Base-by-base conservation (phyloP, 2,329 filamentous ascomycete species). In the Pseudogymnoascus sp. region DNA sequence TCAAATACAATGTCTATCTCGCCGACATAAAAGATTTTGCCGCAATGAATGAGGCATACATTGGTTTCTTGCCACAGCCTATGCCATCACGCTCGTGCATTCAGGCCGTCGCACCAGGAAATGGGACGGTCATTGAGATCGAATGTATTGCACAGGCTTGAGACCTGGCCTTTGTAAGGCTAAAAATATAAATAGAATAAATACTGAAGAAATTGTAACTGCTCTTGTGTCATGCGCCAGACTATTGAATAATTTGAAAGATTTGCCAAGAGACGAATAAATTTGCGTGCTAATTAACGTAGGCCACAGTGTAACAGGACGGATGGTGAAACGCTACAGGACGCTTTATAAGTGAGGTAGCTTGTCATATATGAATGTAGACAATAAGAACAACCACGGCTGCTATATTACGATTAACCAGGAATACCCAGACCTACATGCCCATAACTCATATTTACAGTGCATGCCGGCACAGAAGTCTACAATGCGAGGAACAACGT, bases 81-180 rank as follows among this genome's bases (percentile, higher is more conserved):
- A 77, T 76, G 75, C 76, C 76, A 16, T 75, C 75, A 5, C 69
- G 76, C 8, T 76, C 76, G 6, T 78, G 75, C 52, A 68, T 77
- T 2, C 75, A 77, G 68, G 75, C 75, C 3, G 62, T 76, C 14
- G 66, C 75, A 23, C 75, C 75, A 22, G 75, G 75, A 4, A 69
- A 72, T 2, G 74, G 74, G 1, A 77, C 76, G 11, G 75, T 77
- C 7, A 76, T 78, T 66, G 76, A 78, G 71, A 77, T 78, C 66
- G 75, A 77, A 64, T 78, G 76, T 66, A 77, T 77, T 67, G 76
- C 76, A 3, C 75, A 77, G 65, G 75, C 63, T 62, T 75, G 65
- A 65, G 33, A 19, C 58, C 8, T 39, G 38, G 38, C n/a, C 7
- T 19, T 39, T 39, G 38, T 39, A 39, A 42, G 45, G 19, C 9